A percentile compares a stretch with the other conserved stretches of the same genome.
phyloP scores from a whole-genome alignment of 129 eudicot genomes.

The Artemisia annua region DNA sequence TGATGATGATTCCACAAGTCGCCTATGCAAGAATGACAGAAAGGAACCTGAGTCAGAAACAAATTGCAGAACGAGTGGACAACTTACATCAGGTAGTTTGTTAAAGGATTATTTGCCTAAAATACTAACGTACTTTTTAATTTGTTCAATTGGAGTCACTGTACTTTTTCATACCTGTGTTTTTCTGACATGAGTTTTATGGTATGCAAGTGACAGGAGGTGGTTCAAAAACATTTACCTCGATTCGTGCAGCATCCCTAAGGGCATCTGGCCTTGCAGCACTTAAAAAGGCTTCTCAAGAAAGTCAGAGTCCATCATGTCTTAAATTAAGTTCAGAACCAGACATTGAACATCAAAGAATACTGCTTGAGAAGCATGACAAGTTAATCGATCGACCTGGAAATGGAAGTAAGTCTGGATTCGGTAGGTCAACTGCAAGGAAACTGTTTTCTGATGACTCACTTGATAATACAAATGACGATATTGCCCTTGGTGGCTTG shows the following conservation, averaged over 20 bases:
- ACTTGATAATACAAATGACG: slow-evolving; percentile 33
- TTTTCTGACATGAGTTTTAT: slow-evolving; percentile 12
- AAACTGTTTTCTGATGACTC: slow-evolving; percentile 63
- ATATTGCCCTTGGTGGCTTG: slow-evolving; percentile 37
- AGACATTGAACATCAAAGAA: slow-evolving; percentile 25
- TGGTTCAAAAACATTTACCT: slow-evolving; percentile 44
- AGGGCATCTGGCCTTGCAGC: slow-evolving; percentile 81
- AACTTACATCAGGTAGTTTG: slow-evolving; percentile 48
- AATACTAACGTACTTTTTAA: too few species aligned
- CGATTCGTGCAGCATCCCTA: slow-evolving; percentile 64
- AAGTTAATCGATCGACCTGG: slow-evolving; percentile 28
- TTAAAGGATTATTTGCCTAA: background rate
- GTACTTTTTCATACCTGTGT: background rate
- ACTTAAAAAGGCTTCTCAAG: slow-evolving; percentile 39
- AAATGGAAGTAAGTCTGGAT: slow-evolving; percentile 29
- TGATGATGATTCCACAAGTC: slow-evolving; percentile 35
- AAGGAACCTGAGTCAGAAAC: slow-evolving; percentile 18
- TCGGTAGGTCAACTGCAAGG: slow-evolving; percentile 56
- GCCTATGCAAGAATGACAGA: slow-evolving; percentile 20
- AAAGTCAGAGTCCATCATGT: slow-evolving; percentile 29
- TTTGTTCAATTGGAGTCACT: background rate
- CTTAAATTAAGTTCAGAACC: slow-evolving; percentile 25
- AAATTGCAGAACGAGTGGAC: slow-evolving; percentile 27
- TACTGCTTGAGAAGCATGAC: slow-evolving; percentile 23
- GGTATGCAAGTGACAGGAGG: slow-evolving; percentile 25